Conservation (phyloP, 192 early-diverging fungal genomes). For the Oehlia diaphana region DNA sequence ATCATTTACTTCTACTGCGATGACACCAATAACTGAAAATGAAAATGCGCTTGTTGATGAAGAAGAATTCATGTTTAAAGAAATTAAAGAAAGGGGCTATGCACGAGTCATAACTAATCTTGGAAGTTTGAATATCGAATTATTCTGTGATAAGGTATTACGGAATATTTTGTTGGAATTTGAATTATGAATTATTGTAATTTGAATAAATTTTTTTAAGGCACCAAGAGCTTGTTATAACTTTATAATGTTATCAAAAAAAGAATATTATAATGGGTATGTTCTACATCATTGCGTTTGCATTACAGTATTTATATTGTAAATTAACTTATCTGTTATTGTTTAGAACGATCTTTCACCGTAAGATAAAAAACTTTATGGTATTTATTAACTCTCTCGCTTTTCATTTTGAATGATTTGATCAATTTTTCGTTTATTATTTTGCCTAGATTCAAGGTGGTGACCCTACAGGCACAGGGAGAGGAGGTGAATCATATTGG, state of each 20-base stretch:
- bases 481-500: constrained; percentile 80
- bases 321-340: background rate
- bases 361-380: constrained; percentile 93
- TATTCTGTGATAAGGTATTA: constrained; percentile 72
- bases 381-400: constrained; percentile 24
- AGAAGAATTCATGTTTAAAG: constrained; percentile 88
- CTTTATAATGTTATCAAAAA: constrained; percentile 83
- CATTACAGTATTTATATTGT: background rate
- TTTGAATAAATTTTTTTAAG: constrained; percentile 39
- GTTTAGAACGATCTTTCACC: constrained; percentile 66
- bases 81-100: constrained; percentile 81
- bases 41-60: constrained; percentile 69
- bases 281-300: too few species aligned
- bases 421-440: constrained; percentile 5
- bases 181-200: constrained; percentile 19
- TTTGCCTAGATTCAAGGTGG: constrained; percentile 79
- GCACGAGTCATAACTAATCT: constrained; percentile 78
- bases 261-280: constrained; percentile 76
- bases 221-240: constrained; percentile 91
- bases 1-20: constrained; percentile 86
- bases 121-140: constrained; percentile 79
- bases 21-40: constrained; percentile 69
- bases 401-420: constrained; percentile 10
- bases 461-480: constrained; percentile 92
- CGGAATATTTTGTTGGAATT: background rate